phyloP scores from a whole-genome alignment of 345 rosid species.

The Aethionema arabicum region DNA sequence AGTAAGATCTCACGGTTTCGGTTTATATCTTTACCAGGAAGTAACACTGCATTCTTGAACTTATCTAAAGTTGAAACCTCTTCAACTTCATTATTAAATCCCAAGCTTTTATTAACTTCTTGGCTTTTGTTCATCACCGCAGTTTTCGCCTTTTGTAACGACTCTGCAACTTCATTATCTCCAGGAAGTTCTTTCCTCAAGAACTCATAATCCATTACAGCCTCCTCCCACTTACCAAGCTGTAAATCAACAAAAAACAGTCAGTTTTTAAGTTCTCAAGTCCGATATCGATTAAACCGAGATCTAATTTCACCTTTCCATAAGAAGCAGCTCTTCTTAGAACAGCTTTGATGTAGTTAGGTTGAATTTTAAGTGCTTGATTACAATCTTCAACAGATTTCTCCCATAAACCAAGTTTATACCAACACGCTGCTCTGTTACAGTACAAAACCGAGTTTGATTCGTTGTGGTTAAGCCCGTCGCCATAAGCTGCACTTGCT shows the following conservation, averaged over 20 bases:
- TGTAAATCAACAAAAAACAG: constrained; percentile 9
- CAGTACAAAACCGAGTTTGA: constrained; percentile 83
- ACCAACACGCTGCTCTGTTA: constrained; percentile 98
- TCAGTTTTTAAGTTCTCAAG: neutral
- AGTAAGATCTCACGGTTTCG: neutral
- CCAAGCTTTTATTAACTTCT: constrained; percentile 42
- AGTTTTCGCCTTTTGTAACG: constrained; percentile 63
- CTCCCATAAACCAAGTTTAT: constrained; percentile 85
- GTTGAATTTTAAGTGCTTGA: constrained; percentile 69
- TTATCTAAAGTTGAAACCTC: constrained; percentile 50
- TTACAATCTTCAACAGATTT: constrained; percentile 86
- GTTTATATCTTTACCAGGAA: constrained; percentile 49
- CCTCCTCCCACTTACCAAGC: constrained; percentile 72
- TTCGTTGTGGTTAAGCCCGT: constrained; percentile 70
- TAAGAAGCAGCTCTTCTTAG: constrained; percentile 89
- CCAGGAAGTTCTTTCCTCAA: constrained; percentile 77
- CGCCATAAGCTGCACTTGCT: constrained; percentile 91
- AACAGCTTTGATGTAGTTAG: constrained; percentile 79
- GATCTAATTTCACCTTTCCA: constrained; percentile 55
- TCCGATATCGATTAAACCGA: neutral
- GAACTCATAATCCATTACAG: constrained; percentile 78
- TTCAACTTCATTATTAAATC: constrained; percentile 62
- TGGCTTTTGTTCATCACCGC: constrained; percentile 60
- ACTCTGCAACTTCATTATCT: constrained; percentile 70
- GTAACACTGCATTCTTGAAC: constrained; percentile 51